Conservation (phyloP, 306 rosid species). For the Pachyrhizus erosus region DNA sequence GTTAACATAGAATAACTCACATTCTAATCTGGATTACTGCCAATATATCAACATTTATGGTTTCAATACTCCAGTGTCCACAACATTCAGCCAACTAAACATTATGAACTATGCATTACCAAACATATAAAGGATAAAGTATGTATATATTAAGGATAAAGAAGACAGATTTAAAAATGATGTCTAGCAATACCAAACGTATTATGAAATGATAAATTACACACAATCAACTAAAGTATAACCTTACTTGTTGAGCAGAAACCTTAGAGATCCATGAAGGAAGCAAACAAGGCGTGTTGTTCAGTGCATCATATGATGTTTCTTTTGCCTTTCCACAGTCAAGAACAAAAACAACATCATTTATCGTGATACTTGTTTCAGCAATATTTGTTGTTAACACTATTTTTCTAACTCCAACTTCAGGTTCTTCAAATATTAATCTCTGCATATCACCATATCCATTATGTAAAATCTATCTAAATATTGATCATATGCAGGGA, state of each 20-base stretch:
- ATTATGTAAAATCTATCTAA: constrained; percentile 28
- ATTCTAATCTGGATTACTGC: constrained; percentile 17
- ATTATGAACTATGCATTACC: constrained; percentile 6
- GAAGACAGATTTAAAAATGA: constrained; percentile 14
- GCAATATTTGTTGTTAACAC: constrained; percentile 98
- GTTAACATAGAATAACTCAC: constrained; percentile 6
- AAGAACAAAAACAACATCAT: constrained; percentile 90
- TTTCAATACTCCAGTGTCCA: background rate
- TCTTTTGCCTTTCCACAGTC: constrained; percentile 99
- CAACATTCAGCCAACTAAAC: constrained; percentile 25
- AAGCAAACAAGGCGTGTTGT: constrained; percentile 97
- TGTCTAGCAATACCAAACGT: constrained; percentile 1
- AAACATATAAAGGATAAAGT: too few relatives aligned
- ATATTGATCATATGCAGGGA: constrained; percentile 31
- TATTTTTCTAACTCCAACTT: constrained; percentile 84
- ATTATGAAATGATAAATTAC: constrained; percentile 1
- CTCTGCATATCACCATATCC: constrained; percentile 68
- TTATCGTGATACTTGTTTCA: constrained; percentile 93
- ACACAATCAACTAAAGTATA: constrained; percentile 50
- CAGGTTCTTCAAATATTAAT: constrained; percentile 84
- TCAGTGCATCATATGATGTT: constrained; percentile 95
- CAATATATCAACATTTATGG: constrained; percentile 5
- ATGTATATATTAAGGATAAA: background rate
- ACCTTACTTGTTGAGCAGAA: constrained; percentile 91
- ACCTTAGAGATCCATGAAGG: constrained; percentile 99